Evolutionary conservation across 768 basidiomycete genomes (phyloP).

Genomic region (Leccinellum rugosiceps): DNA sequence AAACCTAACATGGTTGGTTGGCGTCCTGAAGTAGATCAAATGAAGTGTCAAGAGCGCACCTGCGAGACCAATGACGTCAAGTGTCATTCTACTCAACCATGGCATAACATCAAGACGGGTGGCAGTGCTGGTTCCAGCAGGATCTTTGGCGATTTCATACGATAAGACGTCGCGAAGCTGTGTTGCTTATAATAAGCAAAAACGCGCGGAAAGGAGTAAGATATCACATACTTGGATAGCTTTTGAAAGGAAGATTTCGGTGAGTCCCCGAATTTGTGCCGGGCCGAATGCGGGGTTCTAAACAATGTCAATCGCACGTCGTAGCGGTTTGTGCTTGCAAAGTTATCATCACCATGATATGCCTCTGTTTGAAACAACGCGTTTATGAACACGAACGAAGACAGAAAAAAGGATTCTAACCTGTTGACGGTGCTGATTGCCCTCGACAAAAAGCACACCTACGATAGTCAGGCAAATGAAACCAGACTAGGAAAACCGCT

Average conservation of each 20-base stretch:
- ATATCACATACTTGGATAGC: conserved; percentile 39
- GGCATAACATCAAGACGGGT: conserved; percentile 29
- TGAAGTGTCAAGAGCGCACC: conserved; percentile 20
- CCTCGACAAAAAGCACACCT: conserved; percentile 8
- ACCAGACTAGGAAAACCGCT: background rate
- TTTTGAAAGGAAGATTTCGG: conserved; percentile 56
- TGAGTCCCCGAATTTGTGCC: conserved; percentile 54
- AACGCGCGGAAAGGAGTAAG: background rate
- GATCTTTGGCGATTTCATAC: conserved; percentile 28
- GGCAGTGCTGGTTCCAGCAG: conserved; percentile 1
- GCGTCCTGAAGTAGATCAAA: background rate
- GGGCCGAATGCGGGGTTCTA: conserved; percentile 65
- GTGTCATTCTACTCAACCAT: conserved; percentile 34
- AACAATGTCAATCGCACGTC: background rate
- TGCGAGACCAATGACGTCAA: conserved; percentile 37
- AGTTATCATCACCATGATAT: conserved; percentile 24
- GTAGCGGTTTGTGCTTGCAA: background rate
- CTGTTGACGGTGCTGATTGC: conserved; percentile 36
- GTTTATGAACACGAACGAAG: background rate
- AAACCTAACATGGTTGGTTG: conserved; percentile 28
- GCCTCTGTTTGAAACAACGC: conserved; percentile 5
- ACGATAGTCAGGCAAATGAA: background rate
- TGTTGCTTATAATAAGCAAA: background rate
- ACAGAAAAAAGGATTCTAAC: conserved; percentile 10
- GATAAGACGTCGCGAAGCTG: conserved; percentile 46